phyloP scores from a whole-genome alignment of 2,329 filamentous ascomycete genomes.

The Fusarium staphyleae region DNA sequence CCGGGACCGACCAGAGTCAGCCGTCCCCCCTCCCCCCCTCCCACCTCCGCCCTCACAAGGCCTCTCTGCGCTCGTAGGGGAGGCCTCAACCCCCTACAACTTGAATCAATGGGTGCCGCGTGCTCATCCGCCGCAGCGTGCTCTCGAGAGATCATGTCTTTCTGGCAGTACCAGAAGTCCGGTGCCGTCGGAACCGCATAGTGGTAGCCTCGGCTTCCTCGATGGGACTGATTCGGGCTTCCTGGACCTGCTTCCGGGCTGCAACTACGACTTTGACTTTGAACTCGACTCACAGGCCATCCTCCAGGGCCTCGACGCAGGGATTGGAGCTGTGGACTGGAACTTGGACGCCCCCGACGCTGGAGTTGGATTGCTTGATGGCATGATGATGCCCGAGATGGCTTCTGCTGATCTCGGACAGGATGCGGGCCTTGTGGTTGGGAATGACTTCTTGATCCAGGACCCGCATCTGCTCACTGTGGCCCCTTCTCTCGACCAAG shows the following conservation, averaged over 20 bases:
- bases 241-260: slow-evolving; percentile 32
- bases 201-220: slow-evolving; percentile 16
- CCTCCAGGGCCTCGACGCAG: slow-evolving; percentile 14
- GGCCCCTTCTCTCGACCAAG: slow-evolving; percentile 23
- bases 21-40: background rate
- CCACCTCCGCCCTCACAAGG: slow-evolving; percentile 26
- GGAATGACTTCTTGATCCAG: slow-evolving; percentile 27
- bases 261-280: slow-evolving; percentile 29
- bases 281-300: slow-evolving; percentile 7
- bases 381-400: slow-evolving; percentile 22
- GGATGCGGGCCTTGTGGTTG: slow-evolving; percentile 22
- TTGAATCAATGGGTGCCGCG: slow-evolving; percentile 40
- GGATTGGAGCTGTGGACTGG: slow-evolving; percentile 3
- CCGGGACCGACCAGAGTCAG: too few species aligned
- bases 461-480: slow-evolving; percentile 25
- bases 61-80: slow-evolving; percentile 38
- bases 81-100: slow-evolving; percentile 39
- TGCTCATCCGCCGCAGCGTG: slow-evolving; percentile 19
- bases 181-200: slow-evolving; percentile 20
- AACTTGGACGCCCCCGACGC: slow-evolving; percentile 11
- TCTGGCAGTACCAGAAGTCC: slow-evolving; percentile 31
- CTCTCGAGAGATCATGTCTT: slow-evolving; percentile 22
- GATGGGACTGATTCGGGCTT: slow-evolving; percentile 7
- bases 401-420: slow-evolving; percentile 1
- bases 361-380: slow-evolving; percentile 24